These are phyloP conservation scores for Postia placenta DNA, from an alignment of 768 basidiomycete genomes.

Conservation along the genomic window DNA sequence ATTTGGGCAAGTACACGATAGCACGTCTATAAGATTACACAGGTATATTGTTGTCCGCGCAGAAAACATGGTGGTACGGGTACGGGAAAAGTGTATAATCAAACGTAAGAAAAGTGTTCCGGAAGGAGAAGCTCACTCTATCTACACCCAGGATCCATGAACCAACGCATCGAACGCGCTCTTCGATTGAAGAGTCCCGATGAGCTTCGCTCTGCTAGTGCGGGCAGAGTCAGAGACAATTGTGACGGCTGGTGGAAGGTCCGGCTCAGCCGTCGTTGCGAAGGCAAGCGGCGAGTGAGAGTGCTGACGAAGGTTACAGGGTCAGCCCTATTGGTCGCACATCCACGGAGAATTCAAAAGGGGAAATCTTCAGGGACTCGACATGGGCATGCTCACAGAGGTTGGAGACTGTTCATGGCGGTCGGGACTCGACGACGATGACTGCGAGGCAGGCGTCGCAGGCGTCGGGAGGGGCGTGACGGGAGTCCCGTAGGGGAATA, in stretches of 20 bases:
- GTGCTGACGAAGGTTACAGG: conserved; percentile 2
- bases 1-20: too few species aligned
- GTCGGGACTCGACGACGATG: conserved; percentile 5
- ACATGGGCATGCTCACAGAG: conserved; percentile 4
- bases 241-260: conserved; percentile 2
- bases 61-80: too few species aligned
- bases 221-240: conserved; percentile 1
- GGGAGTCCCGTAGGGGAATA: conserved; percentile 5
- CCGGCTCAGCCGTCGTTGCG: neutral
- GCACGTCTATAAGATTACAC: too few species aligned
- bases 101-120: too few species aligned
- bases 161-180: conserved; percentile 64
- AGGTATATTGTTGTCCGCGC: too few species aligned
- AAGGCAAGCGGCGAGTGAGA: conserved; percentile 6
- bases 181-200: conserved; percentile 54
- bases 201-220: conserved; percentile 36
- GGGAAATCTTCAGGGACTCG: too few species aligned
- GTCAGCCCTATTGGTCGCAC: neutral
- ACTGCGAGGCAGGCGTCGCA: conserved; percentile 10
- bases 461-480: conserved; percentile 8
- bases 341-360: conserved; percentile 10
- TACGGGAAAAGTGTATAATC: too few species aligned
- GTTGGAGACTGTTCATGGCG: conserved; percentile 10
- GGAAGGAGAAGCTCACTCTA: too few species aligned
- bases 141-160: conserved; percentile 62